phyloP scores from a whole-genome alignment of 495 filamentous ascomycete species.

The Bathelium albidoporum region DNA sequence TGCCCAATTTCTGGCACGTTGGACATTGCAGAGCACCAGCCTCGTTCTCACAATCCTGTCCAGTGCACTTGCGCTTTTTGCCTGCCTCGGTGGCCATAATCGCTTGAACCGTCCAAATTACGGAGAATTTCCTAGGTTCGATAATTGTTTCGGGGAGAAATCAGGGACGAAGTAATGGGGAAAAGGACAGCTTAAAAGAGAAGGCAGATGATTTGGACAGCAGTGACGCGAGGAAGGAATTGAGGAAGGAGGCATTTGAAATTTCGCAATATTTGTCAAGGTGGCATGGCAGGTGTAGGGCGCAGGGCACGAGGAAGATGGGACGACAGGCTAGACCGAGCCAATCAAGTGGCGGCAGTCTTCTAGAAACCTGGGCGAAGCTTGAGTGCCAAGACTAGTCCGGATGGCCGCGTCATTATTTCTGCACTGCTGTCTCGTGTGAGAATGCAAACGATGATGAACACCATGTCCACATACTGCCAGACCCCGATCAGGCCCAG shows the following conservation, averaged over 20 bases:
- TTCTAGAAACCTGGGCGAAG: not conserved
- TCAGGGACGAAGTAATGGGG: too few species aligned
- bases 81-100: not conserved
- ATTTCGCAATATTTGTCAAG: not conserved
- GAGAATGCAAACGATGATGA: not conserved
- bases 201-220: not conserved
- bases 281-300: not conserved
- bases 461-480: not conserved
- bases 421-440: too few species aligned
- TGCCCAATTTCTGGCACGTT: slow-evolving; percentile 80
- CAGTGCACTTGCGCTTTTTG: slow-evolving; percentile 61
- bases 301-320: not conserved
- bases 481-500: not conserved
- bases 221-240: not conserved
- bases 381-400: not conserved
- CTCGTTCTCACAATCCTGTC: slow-evolving; percentile 72
- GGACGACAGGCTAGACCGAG: not conserved
- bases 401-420: slow-evolving; percentile 3
- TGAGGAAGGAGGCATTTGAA: not conserved
- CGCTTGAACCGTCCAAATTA: not conserved
- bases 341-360: not conserved
- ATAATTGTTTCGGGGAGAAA: too few species aligned
- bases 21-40: slow-evolving; percentile 83
- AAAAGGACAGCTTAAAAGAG: too few species aligned
- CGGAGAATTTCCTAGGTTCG: not conserved